Evolutionary conservation across 495 filamentous ascomycete species (phyloP), one percentile per base, ranked within the genome.

Genomic region (Chaetomium cochliodes): DNA sequence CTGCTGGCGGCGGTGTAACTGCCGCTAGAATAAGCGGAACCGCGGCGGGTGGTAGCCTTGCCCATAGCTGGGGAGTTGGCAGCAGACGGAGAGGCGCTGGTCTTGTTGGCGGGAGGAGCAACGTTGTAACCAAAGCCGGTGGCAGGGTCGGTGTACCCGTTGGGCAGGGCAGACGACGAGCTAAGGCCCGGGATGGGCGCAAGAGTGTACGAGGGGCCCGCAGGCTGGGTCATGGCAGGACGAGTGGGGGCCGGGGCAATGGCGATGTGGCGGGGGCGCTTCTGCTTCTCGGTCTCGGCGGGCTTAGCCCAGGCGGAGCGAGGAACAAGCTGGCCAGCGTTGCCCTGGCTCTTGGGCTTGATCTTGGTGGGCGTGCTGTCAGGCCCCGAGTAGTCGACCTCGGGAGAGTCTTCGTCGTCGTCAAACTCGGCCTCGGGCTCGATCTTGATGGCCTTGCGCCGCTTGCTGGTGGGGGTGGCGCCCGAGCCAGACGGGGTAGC

Each of bases 301-400:
- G 65, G 25, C 53, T 60, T 66, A 28, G 25, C n/a, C 61, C 61
- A 49, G 51, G 61, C 47, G 0, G 50, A 22, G 39, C 15, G 49
- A 12, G 37, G 50, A 15, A 46, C 33, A 9, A 54, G 9, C 15
- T 20, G 37, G 39, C 12, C 33, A 12, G 2, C 50, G 41, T 0
- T 55, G 66, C 0, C 22, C 2, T 26, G 39, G 2, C 2, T 5
- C 22, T 56, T 52, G 23, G 58, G 13, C 58, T 60, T 44, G 37
- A 16, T n/a, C 44, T 59, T 59, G 30, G 53, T 64, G 18, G 72
- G 58, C 5, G 65, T 60, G 8, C 28, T 33, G 56, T 75, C 69
- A 5, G 72, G 59, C 30, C 62, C 68, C 22, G 73, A 70, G n/a
- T 74, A 71, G 53, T 70, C 67, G 15, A 57, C 61, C 11, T 71